Evolutionary conservation across 106 monocot species (phyloP).

Genomic region (Apostasia shenzhenica): DNA sequence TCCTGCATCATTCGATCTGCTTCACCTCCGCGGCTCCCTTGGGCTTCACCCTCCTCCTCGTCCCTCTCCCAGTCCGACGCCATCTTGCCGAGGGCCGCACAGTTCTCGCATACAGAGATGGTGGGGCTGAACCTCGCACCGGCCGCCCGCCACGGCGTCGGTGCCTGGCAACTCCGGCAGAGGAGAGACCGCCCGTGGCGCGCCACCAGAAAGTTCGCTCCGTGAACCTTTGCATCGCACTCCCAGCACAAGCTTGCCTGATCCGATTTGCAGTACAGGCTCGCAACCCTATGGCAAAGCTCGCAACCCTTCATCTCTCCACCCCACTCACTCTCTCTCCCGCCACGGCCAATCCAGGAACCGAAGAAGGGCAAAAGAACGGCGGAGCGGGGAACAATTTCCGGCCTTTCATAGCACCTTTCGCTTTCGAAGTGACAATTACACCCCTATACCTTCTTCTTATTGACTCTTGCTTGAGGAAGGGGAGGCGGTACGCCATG

Average conservation of each 20-base stretch:
- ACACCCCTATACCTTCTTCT: neutral
- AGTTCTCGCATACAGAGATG: slow-evolving; percentile 49
- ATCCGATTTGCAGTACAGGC: slow-evolving; percentile 75
- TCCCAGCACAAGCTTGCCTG: slow-evolving; percentile 80
- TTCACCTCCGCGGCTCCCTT: slow-evolving; percentile 15
- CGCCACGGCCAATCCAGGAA: neutral
- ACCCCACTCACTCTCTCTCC: slow-evolving; percentile 2
- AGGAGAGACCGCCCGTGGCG: slow-evolving; percentile 54
- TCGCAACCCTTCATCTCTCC: slow-evolving; percentile 37
- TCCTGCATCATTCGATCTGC: too few relatives aligned
- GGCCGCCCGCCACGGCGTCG: slow-evolving; percentile 57
- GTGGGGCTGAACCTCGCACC: slow-evolving; percentile 50
- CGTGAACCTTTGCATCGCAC: slow-evolving; percentile 76
- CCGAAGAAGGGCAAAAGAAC: neutral
- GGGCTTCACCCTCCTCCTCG: neutral
- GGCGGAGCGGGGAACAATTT: neutral
- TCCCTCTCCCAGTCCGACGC: slow-evolving; percentile 8
- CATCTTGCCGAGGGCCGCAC: slow-evolving; percentile 14
- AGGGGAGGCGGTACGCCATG: too few relatives aligned
- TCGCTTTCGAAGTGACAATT: neutral
- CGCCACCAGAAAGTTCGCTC: slow-evolving; percentile 83
- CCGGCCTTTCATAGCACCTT: neutral
- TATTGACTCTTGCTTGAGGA: too few relatives aligned
- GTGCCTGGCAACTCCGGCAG: slow-evolving; percentile 47
- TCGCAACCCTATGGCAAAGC: slow-evolving; percentile 42